Conservation (phyloP, 202 grass and related monocot genomes). For the Cymbopogon flexuosus region DNA sequence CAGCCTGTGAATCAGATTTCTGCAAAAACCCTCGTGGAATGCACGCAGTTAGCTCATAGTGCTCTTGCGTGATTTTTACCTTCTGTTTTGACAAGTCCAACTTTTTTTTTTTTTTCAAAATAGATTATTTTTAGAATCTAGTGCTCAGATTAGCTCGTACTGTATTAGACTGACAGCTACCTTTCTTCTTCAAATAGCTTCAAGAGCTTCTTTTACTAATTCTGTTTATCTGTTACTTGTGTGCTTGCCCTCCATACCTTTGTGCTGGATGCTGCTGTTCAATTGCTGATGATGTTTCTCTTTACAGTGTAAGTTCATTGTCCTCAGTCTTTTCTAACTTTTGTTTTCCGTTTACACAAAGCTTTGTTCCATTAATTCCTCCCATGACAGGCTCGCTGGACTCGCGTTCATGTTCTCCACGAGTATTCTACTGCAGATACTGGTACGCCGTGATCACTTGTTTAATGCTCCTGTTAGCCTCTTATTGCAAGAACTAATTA, state of each 20-base stretch:
- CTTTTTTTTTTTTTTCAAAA: too few species aligned
- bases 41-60: background rate
- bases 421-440: conserved; percentile 89
- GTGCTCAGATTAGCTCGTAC: background rate
- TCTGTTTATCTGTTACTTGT: background rate
- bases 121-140: background rate
- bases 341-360: background rate
- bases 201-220: background rate
- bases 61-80: background rate
- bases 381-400: conserved; percentile 66
- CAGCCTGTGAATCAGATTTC: background rate
- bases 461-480: background rate
- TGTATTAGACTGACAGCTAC: background rate
- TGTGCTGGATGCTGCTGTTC: conserved; percentile 23
- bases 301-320: conserved; percentile 49
- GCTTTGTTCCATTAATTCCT: background rate
- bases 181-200: conserved; percentile 9
- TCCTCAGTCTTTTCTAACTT: background rate
- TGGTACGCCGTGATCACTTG: conserved; percentile 43
- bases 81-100: background rate
- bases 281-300: conserved; percentile 10
- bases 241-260: conserved; percentile 6
- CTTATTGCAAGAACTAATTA: background rate
- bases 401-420: conserved; percentile 96
- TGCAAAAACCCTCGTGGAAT: background rate